Conservation (phyloP, 2,329 filamentous ascomycete species). For the Aspergillus caelatus region DNA sequence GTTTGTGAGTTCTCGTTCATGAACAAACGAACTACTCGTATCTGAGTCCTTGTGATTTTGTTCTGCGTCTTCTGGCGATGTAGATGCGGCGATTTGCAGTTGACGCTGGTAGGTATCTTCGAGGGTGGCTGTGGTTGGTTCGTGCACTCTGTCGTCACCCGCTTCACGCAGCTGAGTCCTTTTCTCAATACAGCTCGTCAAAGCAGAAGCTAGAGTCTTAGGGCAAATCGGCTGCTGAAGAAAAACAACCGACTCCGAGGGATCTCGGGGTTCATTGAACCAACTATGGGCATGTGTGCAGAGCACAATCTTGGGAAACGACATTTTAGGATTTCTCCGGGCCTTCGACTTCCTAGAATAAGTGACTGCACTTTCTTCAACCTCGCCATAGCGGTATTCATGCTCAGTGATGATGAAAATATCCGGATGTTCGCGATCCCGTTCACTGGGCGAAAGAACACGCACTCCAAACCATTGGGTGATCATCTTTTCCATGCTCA, state of each 20-base stretch:
- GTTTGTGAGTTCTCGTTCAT: neutral
- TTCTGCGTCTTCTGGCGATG: neutral
- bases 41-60: neutral
- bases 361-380: neutral
- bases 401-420: neutral
- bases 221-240: neutral
- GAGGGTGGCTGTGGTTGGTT: neutral
- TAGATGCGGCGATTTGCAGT: neutral
- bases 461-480: neutral
- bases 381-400: neutral
- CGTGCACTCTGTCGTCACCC: too few relatives aligned
- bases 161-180: neutral
- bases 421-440: neutral
- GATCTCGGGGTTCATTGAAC: neutral
- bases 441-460: neutral
- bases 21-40: neutral
- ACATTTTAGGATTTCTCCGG: neutral
- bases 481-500: neutral
- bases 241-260: neutral
- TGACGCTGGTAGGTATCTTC: neutral
- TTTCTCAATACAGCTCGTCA: neutral
- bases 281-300: neutral
- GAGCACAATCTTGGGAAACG: neutral
- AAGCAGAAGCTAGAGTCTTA: neutral
- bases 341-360: neutral